Percentiles rank a stretch among this genome's conserved stretches.
phyloP scores from a whole-genome alignment of 768 basidiomycete species.

The Agrocybe praecox region DNA sequence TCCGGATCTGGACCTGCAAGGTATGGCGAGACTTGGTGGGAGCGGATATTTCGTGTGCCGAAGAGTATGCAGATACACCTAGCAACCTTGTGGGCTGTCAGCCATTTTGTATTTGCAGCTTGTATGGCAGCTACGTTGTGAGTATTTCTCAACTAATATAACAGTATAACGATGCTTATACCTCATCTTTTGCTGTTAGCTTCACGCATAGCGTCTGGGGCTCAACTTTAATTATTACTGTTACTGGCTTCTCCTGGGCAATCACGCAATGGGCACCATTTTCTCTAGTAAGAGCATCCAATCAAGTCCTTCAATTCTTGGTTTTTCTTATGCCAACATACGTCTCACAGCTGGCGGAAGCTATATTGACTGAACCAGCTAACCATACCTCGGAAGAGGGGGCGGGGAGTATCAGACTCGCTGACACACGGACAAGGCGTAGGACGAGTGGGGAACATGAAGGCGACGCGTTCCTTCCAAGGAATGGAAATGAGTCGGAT shows the following conservation, averaged over 20 bases:
- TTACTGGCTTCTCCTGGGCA: constrained; percentile 93
- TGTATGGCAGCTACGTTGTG: constrained; percentile 88
- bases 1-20: not conserved
- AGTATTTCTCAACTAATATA: constrained; percentile 30
- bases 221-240: constrained; percentile 73
- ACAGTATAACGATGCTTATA: not conserved
- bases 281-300: constrained; percentile 61
- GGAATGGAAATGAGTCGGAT: constrained; percentile 28
- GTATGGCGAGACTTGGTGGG: constrained; percentile 12
- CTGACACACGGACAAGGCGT: constrained; percentile 42
- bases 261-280: constrained; percentile 93
- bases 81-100: constrained; percentile 75
- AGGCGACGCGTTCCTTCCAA: constrained; percentile 28
- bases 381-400: constrained; percentile 28
- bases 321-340: not conserved
- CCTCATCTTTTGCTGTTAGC: too few species aligned
- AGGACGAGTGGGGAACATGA: constrained; percentile 29
- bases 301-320: not conserved
- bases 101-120: constrained; percentile 70
- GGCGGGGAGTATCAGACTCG: constrained; percentile 41
- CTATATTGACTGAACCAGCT: constrained; percentile 72
- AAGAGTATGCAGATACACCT: constrained; percentile 60
- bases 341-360: constrained; percentile 69
- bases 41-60: constrained; percentile 31
- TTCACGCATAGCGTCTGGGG: constrained; percentile 70